Evolutionary conservation across 352 stramenopile species (phyloP).

Genomic region (Blastocystis sp.): DNA sequence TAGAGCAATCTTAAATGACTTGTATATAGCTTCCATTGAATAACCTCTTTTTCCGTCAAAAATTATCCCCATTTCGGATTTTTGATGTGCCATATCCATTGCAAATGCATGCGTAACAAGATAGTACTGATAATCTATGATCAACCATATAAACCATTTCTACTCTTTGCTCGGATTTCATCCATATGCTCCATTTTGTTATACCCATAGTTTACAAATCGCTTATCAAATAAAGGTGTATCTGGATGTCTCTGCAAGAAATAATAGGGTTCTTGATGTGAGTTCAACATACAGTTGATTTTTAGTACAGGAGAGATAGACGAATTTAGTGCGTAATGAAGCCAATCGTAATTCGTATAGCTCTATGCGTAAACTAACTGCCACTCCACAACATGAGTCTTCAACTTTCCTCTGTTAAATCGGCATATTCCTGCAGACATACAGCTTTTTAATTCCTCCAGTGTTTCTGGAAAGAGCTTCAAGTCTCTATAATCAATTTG

Average conservation of each 20-base stretch:
- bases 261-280: slow-evolving; percentile 24
- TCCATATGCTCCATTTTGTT: slow-evolving; percentile 59
- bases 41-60: neutral
- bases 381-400: neutral
- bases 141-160: neutral
- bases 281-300: neutral
- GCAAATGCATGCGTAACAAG: neutral
- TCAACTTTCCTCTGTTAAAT: neutral
- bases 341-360: neutral
- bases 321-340: neutral
- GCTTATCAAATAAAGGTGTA: slow-evolving; percentile 47
- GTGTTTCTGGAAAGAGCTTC: neutral
- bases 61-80: neutral
- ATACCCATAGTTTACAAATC: slow-evolving; percentile 49
- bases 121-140: neutral
- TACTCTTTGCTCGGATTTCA: neutral
- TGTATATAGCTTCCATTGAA: neutral
- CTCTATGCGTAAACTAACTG: neutral
- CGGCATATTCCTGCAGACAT: neutral
- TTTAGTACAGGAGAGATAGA: neutral
- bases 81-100: slow-evolving; percentile 10
- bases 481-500: neutral
- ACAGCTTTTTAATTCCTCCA: neutral
- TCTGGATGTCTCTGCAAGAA: neutral
- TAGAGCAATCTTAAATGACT: neutral